These are phyloP conservation scores for Tillandsia fasciculata DNA, from an alignment of 176 grass and related monocot species.

Conservation along the genomic window DNA sequence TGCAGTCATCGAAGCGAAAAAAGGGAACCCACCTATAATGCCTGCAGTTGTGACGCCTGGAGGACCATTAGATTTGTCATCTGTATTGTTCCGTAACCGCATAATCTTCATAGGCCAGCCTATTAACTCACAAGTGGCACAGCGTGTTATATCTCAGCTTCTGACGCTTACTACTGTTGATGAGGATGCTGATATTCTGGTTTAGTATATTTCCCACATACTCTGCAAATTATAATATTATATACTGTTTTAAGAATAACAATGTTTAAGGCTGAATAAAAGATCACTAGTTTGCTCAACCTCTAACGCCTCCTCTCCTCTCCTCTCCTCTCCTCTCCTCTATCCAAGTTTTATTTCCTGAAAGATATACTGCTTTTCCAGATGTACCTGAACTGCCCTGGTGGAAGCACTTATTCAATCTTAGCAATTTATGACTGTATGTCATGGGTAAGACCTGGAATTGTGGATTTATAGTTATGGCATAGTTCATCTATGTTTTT, in stretches of 20 bases:
- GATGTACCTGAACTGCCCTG: constrained; percentile 85
- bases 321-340: not conserved
- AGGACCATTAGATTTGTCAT: constrained; percentile 66
- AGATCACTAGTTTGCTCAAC: constrained; percentile 1
- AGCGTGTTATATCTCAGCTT: constrained; percentile 90
- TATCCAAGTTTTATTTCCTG: constrained; percentile 16
- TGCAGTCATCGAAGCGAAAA: constrained; percentile 41
- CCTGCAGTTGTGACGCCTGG: constrained; percentile 61
- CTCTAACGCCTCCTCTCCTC: not conserved
- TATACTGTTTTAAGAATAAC: not conserved
- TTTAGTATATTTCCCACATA: constrained; percentile 28
- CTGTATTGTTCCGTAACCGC: constrained; percentile 69
- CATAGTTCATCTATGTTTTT: not conserved
- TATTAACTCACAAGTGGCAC: constrained; percentile 84
- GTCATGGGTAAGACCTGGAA: constrained; percentile 59
- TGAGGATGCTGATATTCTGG: constrained; percentile 81
- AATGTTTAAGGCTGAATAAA: not conserved
- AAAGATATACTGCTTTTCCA: constrained; percentile 26
- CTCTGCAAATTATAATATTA: constrained; percentile 11
- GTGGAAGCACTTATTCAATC: constrained; percentile 85
- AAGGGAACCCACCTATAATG: constrained; percentile 85
- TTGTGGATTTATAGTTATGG: constrained; percentile 13
- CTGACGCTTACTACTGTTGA: constrained; percentile 76
- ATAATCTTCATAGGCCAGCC: constrained; percentile 89
- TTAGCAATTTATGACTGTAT: constrained; percentile 97